Conservation (phyloP, 1,284 basidiomycete species). For the Cryptococcus maquisensis region DNA sequence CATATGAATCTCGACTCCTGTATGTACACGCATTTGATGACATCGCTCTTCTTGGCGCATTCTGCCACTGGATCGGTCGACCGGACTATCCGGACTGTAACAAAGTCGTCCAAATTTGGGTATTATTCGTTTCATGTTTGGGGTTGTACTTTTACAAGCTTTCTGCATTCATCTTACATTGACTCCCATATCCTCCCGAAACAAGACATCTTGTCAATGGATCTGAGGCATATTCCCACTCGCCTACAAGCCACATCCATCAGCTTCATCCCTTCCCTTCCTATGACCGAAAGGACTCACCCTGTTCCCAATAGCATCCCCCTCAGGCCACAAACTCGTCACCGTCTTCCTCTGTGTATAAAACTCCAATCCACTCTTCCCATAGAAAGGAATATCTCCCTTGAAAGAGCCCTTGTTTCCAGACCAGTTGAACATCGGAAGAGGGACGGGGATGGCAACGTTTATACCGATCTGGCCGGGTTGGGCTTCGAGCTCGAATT, state of each 20-base stretch:
- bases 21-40: too few species aligned
- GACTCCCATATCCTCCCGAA: too few species aligned
- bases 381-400: slow-evolving; percentile 86
- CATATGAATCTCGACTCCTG: too few species aligned
- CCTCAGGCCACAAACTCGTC: slow-evolving; percentile 44
- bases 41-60: too few species aligned
- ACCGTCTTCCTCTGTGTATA: slow-evolving; percentile 43
- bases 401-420: slow-evolving; percentile 67
- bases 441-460: slow-evolving; percentile 77
- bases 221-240: slow-evolving; percentile 43
- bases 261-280: too few species aligned
- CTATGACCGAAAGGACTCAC: too few species aligned
- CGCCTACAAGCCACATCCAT: slow-evolving; percentile 12
- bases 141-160: too few species aligned
- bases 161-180: too few species aligned
- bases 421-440: slow-evolving; percentile 65
- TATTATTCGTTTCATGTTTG: too few species aligned
- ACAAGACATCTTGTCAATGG: slow-evolving; percentile 15
- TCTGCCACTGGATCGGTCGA: too few species aligned
- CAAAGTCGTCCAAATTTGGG: too few species aligned
- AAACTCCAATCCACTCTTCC: slow-evolving; percentile 55
- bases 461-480: slow-evolving; percentile 94
- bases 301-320: slow-evolving; percentile 38
- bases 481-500: slow-evolving; percentile 84
- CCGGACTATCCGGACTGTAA: too few species aligned